A percentile compares a stretch with the other conserved stretches of the same genome.
phyloP scores from a whole-genome alignment of 1,139 yeast species.

The Saccharomyces pastorianus region DNA sequence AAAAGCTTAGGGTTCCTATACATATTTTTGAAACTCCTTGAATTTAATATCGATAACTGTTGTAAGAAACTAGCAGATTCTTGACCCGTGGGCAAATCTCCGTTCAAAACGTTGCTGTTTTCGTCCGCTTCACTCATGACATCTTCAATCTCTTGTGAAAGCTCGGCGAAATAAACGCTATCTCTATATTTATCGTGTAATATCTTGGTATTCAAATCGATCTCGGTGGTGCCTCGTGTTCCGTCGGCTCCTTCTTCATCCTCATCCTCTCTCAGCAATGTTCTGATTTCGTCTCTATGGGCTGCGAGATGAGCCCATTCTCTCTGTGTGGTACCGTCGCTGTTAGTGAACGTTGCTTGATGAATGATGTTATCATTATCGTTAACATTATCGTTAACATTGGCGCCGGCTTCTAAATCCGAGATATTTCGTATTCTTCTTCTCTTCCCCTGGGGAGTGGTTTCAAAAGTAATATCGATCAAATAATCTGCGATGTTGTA shows the following conservation, averaged over 20 bases:
- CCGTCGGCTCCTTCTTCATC: slow-evolving; percentile 2
- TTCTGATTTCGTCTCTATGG: slow-evolving; percentile 63
- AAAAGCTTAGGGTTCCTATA: slow-evolving; percentile 85
- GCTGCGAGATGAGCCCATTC: slow-evolving; percentile 88
- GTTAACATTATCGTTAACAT: background rate
- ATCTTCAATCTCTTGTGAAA: slow-evolving; percentile 42
- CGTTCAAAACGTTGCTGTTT: slow-evolving; percentile 33
- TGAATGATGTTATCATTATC: background rate
- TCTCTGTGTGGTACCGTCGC: slow-evolving; percentile 41
- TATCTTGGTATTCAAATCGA: slow-evolving; percentile 19
- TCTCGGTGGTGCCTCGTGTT: slow-evolving; percentile 12
- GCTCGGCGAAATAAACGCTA: slow-evolving; percentile 43
- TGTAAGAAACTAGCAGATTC: slow-evolving; percentile 49
- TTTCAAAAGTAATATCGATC: slow-evolving; percentile 76
- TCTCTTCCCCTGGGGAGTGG: slow-evolving; percentile 26
- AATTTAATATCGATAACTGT: slow-evolving; percentile 64
- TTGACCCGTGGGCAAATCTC: slow-evolving; percentile 9
- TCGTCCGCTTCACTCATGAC: slow-evolving; percentile 23
- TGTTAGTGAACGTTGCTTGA: background rate
- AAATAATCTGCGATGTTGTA: slow-evolving; percentile 90
- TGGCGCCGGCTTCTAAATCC: slow-evolving; percentile 10
- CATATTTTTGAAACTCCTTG: slow-evolving; percentile 83
- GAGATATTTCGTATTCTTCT: slow-evolving; percentile 7
- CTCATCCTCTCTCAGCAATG: slow-evolving; percentile 32
- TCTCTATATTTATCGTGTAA: slow-evolving; percentile 39